A percentile compares a stretch with the other conserved stretches of the same genome.
phyloP scores from a whole-genome alignment of 768 basidiomycete species.

The Cystofilobasidium bisporidii region DNA sequence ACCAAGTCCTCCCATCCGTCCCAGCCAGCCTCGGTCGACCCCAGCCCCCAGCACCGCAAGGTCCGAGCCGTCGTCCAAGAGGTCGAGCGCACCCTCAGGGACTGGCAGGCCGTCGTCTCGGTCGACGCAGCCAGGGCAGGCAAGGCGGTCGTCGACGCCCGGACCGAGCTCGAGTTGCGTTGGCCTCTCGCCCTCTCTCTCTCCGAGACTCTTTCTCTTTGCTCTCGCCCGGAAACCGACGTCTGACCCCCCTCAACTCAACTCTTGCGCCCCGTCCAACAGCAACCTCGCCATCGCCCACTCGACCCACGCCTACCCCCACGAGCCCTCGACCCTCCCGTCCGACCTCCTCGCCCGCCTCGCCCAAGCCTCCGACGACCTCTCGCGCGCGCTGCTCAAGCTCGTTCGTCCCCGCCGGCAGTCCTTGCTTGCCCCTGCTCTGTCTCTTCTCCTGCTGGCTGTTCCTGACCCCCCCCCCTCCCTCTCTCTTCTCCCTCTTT shows the following conservation, averaged over 20 bases:
- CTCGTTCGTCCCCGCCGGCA: slow-evolving; percentile 5
- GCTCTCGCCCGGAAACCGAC: background rate
- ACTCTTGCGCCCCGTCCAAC: no score
- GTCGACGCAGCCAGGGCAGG: slow-evolving; percentile 22
- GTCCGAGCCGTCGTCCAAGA: slow-evolving; percentile 20
- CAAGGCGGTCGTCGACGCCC: slow-evolving; percentile 18
- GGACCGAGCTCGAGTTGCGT: slow-evolving; percentile 28
- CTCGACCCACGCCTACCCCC: slow-evolving; percentile 9
- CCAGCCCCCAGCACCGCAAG: slow-evolving; percentile 26
- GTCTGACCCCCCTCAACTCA: background rate
- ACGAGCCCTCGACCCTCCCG: slow-evolving; percentile 6
- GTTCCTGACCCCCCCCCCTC: no score
- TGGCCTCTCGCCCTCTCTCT: background rate
- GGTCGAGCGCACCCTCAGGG: slow-evolving; percentile 16
- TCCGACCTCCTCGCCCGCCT: slow-evolving; percentile 15
- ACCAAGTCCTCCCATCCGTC: background rate
- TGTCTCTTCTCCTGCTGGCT: no score
- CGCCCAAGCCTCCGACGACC: background rate
- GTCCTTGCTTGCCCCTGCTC: no score
- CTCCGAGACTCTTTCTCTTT: background rate
- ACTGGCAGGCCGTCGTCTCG: slow-evolving; percentile 26
- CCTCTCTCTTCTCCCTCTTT: background rate
- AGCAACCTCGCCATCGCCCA: slow-evolving; percentile 21
- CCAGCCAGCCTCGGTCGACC: slow-evolving; percentile 19
- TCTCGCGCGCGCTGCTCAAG: slow-evolving; percentile 7